phyloP scores from a whole-genome alignment of 148 eudicot species.

The Dianthus caryophyllus region DNA sequence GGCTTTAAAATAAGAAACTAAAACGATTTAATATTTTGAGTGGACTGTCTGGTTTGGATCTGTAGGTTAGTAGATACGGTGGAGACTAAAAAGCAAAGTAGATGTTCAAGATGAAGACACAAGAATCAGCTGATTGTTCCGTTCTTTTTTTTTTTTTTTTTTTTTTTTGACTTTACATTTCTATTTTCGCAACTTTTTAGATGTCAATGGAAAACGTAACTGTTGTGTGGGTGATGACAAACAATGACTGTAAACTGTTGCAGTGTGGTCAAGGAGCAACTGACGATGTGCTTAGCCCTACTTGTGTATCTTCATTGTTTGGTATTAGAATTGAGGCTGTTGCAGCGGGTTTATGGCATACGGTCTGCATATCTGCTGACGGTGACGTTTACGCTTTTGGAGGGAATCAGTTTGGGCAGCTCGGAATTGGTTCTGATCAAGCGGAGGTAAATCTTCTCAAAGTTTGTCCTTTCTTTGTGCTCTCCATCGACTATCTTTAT shows the following conservation, averaged over 20 bases:
- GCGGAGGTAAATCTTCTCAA: conserved; percentile 59
- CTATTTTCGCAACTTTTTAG: background rate
- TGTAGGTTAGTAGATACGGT: conserved; percentile 54
- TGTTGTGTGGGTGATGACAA: conserved; percentile 11
- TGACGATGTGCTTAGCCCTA: conserved; percentile 86
- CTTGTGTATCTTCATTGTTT: conserved; percentile 80
- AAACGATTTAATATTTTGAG: conserved; percentile 3
- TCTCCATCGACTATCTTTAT: too few species aligned
- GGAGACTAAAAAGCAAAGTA: conserved; percentile 38
- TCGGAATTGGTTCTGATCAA: conserved; percentile 92
- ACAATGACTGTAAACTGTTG: conserved; percentile 24
- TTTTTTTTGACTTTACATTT: conserved; percentile 3
- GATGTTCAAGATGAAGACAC: conserved; percentile 45
- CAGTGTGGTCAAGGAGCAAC: conserved; percentile 99
- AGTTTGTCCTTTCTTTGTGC: background rate
- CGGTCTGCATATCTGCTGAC: conserved; percentile 77
- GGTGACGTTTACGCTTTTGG: conserved; percentile 89
- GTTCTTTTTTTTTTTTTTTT: conserved; percentile 12
- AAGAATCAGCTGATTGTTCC: conserved; percentile 29
- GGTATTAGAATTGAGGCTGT: conserved; percentile 66
- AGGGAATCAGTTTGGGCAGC: conserved; percentile 97
- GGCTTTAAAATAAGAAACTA: background rate
- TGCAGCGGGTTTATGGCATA: conserved; percentile 96
- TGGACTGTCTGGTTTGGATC: conserved; percentile 26
- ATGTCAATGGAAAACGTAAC: background rate